Percentiles rank a stretch among this genome's conserved stretches.
Evolutionary conservation across 31 red algal species (phyloP).

Genomic region (Endocladia muricata): DNA sequence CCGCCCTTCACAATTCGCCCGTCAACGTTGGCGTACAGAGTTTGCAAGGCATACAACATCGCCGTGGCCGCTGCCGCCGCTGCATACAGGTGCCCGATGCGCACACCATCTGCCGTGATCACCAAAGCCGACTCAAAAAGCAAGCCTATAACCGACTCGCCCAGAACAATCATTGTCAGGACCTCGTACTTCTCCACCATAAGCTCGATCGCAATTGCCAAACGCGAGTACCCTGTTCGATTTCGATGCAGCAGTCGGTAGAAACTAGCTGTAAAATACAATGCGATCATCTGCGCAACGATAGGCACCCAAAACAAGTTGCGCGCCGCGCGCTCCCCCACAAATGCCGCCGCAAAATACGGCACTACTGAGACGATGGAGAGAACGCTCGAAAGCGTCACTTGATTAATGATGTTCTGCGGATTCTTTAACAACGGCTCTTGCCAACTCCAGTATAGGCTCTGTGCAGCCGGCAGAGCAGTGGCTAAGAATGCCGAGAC

Average conservation of each 20-base stretch:
- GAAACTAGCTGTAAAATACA: neutral
- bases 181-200: constrained; percentile 44
- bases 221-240: neutral
- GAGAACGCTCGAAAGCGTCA: neutral
- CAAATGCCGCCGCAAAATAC: constrained; percentile 42
- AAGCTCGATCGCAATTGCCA: constrained; percentile 35
- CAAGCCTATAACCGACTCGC: constrained; percentile 32
- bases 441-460: neutral
- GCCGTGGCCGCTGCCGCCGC: constrained; percentile 6
- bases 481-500: constrained; percentile 22
- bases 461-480: neutral
- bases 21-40: constrained; percentile 37
- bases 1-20: constrained; percentile 5
- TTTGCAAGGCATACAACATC: constrained; percentile 21
- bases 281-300: neutral
- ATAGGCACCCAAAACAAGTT: constrained; percentile 20
- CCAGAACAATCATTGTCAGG: constrained; percentile 50
- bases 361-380: constrained; percentile 11
- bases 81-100: constrained; percentile 2
- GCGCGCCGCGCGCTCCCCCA: neutral
- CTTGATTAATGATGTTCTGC: constrained; percentile 17
- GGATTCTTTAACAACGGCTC: constrained; percentile 9
- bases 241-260: constrained; percentile 23
- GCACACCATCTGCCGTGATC: neutral
- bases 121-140: constrained; percentile 26